Conservation (phyloP, 257 asterid genomes). For the Rubia yunnanensis region DNA sequence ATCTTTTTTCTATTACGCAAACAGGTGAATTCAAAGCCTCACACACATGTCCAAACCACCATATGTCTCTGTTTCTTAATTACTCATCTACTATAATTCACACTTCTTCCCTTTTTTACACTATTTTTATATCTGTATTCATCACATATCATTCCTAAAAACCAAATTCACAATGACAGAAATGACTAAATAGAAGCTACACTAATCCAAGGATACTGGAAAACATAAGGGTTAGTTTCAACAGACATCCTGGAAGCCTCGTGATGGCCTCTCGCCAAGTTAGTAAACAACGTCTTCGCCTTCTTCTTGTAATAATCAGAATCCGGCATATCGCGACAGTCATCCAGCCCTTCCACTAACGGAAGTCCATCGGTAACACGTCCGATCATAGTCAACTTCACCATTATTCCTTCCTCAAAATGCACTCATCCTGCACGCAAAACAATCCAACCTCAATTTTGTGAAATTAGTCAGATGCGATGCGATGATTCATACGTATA, state of each 20-base stretch:
- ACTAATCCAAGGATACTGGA: constrained; percentile 84
- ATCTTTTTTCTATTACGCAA: no score
- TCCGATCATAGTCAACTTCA: constrained; percentile 86
- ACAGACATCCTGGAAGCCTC: constrained; percentile 90
- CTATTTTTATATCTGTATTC: no score
- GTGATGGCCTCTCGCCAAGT: constrained; percentile 72
- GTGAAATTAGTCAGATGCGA: background rate
- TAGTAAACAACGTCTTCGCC: constrained; percentile 76
- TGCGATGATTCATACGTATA: constrained; percentile 11
- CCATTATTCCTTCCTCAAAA: constrained; percentile 41
- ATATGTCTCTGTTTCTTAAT: no score
- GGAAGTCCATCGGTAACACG: constrained; percentile 98
- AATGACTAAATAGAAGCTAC: background rate
- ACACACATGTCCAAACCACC: no score
- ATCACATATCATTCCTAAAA: no score
- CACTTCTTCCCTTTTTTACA: no score
- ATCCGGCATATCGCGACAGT: constrained; percentile 76
- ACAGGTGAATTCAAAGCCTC: no score
- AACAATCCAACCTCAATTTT: background rate
- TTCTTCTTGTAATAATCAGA: constrained; percentile 78
- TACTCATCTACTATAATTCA: no score
- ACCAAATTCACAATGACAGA: background rate
- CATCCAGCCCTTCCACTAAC: no score
- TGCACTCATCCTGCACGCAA: no score
- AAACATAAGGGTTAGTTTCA: constrained; percentile 78